phyloP scores from a whole-genome alignment of 2,329 filamentous ascomycete species.

The Botrytis fragariae region DNA sequence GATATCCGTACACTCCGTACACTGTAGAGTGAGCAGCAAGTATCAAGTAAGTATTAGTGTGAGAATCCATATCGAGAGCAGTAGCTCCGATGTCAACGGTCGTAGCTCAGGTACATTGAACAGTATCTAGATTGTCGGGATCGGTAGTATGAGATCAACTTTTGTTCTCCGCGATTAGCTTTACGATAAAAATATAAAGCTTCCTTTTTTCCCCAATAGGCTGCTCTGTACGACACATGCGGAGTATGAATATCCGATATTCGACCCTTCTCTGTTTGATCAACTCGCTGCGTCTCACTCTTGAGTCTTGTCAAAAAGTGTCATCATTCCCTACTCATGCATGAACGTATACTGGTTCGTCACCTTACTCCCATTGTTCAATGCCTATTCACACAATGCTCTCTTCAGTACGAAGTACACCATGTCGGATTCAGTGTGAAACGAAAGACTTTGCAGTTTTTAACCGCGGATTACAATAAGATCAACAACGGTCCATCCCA shows the following conservation, averaged over 20 bases:
- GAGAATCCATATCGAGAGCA: not conserved
- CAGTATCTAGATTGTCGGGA: not conserved
- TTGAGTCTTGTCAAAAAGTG: not conserved
- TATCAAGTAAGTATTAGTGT: not conserved
- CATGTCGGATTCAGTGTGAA: not conserved
- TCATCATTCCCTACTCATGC: not conserved
- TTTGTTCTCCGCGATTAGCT: not conserved
- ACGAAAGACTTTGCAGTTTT: not conserved
- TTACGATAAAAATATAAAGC: not conserved
- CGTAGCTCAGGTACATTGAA: not conserved
- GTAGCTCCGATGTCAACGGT: not conserved
- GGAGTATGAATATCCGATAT: not conserved
- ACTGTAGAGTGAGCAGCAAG: not conserved
- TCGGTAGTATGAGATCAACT: not conserved
- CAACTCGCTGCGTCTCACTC: not conserved
- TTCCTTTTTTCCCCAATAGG: not conserved
- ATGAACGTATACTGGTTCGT: not conserved
- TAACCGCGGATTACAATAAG: not conserved
- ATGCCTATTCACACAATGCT: not conserved
- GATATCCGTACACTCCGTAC: not conserved
- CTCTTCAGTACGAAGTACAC: not conserved
- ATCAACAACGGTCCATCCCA: not conserved
- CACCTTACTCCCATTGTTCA: not conserved
- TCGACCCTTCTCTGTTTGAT: not conserved
- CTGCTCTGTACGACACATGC: not conserved